These are phyloP conservation scores for Marasmius fiardii DNA, from an alignment of 1,284 basidiomycete genomes.

Conservation along the genomic window DNA sequence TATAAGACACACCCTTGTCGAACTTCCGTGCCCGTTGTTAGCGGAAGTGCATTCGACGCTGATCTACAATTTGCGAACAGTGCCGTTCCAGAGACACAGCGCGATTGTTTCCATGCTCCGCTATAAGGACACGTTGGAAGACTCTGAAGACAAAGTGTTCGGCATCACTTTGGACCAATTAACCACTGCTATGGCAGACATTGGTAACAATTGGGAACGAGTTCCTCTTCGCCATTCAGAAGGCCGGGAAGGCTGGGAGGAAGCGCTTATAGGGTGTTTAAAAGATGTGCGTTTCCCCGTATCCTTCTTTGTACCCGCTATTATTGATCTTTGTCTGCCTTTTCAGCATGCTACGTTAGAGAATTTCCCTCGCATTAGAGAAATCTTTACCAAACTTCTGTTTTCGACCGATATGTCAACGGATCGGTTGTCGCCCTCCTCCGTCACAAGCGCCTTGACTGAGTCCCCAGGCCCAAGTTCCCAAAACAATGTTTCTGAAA, in stretches of 20 bases:
- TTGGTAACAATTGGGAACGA: constrained; percentile 80
- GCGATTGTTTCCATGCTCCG: constrained; percentile 64
- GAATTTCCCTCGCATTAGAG: constrained; percentile 73
- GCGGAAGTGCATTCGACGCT: constrained; percentile 88
- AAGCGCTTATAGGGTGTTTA: constrained; percentile 80
- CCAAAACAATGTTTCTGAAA: constrained; percentile 45
- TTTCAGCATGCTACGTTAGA: constrained; percentile 71
- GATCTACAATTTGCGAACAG: constrained; percentile 85
- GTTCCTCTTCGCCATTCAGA: constrained; percentile 65
- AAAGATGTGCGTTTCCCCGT: constrained; percentile 68
- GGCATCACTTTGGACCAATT: constrained; percentile 61
- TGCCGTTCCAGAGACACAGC: constrained; percentile 66
- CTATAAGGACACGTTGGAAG: constrained; percentile 39
- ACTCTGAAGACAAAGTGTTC: constrained; percentile 37
- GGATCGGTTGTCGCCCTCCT: constrained; percentile 35
- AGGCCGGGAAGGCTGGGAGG: constrained; percentile 79
- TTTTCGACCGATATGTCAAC: constrained; percentile 56
- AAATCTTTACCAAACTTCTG: constrained; percentile 72
- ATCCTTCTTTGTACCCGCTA: neutral
- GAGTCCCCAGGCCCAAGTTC: constrained; percentile 23
- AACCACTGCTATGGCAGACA: constrained; percentile 61
- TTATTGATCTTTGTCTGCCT: constrained; percentile 16
- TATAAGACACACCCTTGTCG: constrained; percentile 71
- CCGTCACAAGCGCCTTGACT: constrained; percentile 42
- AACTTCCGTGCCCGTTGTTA: constrained; percentile 75